A percentile compares a stretch with the other conserved stretches of the same genome.
phyloP scores from a whole-genome alignment of 768 basidiomycete genomes.

The Macrolepiota albuminosa region DNA sequence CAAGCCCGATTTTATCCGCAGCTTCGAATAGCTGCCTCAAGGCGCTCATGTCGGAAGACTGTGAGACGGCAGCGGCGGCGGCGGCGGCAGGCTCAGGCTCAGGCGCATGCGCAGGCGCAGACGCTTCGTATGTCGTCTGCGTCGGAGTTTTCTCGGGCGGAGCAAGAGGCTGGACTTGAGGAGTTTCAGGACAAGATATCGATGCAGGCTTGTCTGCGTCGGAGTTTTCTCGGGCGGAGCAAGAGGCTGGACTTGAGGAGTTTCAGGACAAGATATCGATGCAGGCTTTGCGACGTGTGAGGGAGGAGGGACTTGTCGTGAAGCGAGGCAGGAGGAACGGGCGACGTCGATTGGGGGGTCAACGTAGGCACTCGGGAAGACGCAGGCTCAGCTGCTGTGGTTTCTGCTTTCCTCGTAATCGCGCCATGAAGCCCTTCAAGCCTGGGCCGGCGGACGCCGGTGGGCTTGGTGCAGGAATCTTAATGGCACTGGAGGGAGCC shows the following conservation, averaged over 20 bases:
- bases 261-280: slow-evolving; percentile 18
- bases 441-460: slow-evolving; percentile 71
- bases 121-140: slow-evolving; percentile 8
- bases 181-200: slow-evolving; percentile 15
- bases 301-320: slow-evolving; percentile 22
- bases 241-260: neutral
- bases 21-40: slow-evolving; percentile 74
- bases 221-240: neutral
- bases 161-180: neutral
- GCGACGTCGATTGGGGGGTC: slow-evolving; percentile 25
- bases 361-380: slow-evolving; percentile 22
- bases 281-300: slow-evolving; percentile 27
- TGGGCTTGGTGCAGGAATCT: slow-evolving; percentile 53
- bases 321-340: slow-evolving; percentile 26
- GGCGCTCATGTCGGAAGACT: slow-evolving; percentile 26
- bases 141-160: slow-evolving; percentile 4
- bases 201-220: slow-evolving; percentile 25
- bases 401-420: slow-evolving; percentile 56
- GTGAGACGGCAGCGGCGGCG: slow-evolving; percentile 19
- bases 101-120: neutral
- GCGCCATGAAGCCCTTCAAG: slow-evolving; percentile 76
- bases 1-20: slow-evolving; percentile 69
- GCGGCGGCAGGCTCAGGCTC: slow-evolving; percentile 8
- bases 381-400: slow-evolving; percentile 27
- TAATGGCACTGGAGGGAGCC: slow-evolving; percentile 42